A percentile compares a stretch with the other conserved stretches of the same genome.
Conservation (phyloP, 495 filamentous ascomycete species). For the Hypoxylon perforatum region DNA sequence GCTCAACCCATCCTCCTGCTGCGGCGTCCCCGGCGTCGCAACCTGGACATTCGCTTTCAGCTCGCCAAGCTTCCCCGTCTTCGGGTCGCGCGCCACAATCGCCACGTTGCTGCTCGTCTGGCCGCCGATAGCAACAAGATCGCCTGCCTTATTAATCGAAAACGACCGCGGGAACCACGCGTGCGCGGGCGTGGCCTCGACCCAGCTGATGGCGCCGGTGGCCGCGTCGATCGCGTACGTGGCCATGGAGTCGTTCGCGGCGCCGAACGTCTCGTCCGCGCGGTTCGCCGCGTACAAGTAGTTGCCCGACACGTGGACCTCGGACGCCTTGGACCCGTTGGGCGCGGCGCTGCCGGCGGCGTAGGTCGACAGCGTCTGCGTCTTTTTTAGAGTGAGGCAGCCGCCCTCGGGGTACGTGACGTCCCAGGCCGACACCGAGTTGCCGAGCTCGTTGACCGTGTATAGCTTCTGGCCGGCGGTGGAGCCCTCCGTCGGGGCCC, state of each 20-base stretch:
- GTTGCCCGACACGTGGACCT: constrained; percentile 54
- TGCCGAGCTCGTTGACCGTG: constrained; percentile 61
- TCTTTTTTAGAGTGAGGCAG: constrained; percentile 48
- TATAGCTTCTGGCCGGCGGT: constrained; percentile 49
- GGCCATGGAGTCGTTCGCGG: constrained; percentile 53
- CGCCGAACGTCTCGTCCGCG: constrained; percentile 56
- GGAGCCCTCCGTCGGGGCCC: constrained; percentile 46
- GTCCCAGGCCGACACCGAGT: constrained; percentile 58
- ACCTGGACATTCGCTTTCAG: constrained; percentile 55
- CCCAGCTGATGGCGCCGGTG: constrained; percentile 50
- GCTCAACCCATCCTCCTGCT: constrained; percentile 59
- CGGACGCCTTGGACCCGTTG: constrained; percentile 55
- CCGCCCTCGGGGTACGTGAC: constrained; percentile 50
- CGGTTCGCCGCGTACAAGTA: constrained; percentile 57
- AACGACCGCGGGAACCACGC: constrained; percentile 67
- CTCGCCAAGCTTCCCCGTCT: constrained; percentile 66
- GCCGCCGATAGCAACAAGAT: constrained; percentile 71
- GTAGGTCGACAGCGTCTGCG: constrained; percentile 54
- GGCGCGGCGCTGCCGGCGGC: constrained; percentile 48
- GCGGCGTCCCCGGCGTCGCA: constrained; percentile 52
- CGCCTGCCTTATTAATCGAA: constrained; percentile 69
- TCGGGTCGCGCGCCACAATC: constrained; percentile 65
- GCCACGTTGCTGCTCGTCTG: constrained; percentile 71
- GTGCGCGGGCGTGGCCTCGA: constrained; percentile 55
- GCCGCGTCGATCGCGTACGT: constrained; percentile 50